phyloP scores from a whole-genome alignment of 2,329 filamentous ascomycete genomes.

The Ceratocystis cacaofunesta region DNA sequence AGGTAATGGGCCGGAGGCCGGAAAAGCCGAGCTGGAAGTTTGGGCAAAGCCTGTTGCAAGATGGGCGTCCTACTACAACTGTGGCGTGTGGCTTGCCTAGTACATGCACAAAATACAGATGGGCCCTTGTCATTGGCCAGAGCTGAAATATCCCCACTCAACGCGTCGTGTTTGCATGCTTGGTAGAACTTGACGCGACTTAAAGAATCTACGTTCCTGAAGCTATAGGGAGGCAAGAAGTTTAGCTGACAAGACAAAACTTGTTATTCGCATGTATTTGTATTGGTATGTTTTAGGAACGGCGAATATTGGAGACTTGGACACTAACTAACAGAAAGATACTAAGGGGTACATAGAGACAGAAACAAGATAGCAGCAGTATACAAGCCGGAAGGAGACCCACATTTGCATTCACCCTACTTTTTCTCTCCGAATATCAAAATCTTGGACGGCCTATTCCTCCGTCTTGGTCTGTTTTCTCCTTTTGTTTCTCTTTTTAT shows the following conservation, averaged over 20 bases:
- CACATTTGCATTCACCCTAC: background rate
- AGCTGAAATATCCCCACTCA: background rate
- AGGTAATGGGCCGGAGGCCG: background rate
- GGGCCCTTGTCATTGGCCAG: background rate
- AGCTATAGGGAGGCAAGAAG: background rate
- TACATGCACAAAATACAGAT: too few species aligned
- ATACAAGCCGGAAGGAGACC: too few species aligned
- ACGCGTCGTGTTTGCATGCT: background rate
- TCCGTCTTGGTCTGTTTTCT: background rate
- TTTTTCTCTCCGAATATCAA: background rate
- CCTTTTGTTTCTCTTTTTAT: background rate
- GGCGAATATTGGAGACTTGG: too few species aligned
- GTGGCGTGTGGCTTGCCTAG: too few species aligned
- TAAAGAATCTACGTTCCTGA: background rate
- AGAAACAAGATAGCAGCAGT: too few species aligned
- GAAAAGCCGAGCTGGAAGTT: background rate
- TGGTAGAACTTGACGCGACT: constrained; percentile 1
- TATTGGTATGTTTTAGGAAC: background rate
- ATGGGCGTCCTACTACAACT: too few species aligned
- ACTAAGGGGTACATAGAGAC: background rate
- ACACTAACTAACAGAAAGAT: background rate
- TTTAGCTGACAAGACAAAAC: background rate
- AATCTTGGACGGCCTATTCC: background rate
- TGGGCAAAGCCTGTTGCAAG: too few species aligned
- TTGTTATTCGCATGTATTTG: background rate